Evolutionary conservation across 2,329 filamentous ascomycete genomes (phyloP), one percentile per base, ranked within the genome.

Genomic region (Paraphoma chrysanthemicola): DNA sequence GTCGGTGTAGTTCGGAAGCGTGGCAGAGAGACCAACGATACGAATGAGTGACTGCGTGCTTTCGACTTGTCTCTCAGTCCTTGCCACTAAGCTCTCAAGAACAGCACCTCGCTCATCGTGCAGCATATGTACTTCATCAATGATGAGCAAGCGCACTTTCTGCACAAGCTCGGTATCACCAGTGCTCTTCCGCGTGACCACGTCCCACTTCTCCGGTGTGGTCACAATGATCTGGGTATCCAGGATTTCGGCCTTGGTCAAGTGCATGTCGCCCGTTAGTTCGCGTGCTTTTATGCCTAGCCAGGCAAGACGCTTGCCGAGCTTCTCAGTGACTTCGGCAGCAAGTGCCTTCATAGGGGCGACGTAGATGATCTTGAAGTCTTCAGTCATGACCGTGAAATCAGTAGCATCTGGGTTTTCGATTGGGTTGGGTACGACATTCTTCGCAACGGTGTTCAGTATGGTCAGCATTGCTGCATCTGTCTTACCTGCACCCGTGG

Each of bases 51-150:
- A 97, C 76, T 99, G 95, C 0, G 95, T 99, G 75, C 93, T 97
- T 78, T 99, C 96, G 0, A 99, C 96, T 71, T 99, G 95, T 61
- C 95, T 85, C 79, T 98, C 90, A 0, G 96, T 99, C 68, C 95
- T 87, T 10, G 95, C 95, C 14, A 99, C 96, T 18, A 99, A 83
- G 6, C 94, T 97, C 74, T 99, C 95, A 29, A 99, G 85, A 0
- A 99, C 96, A 11, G 96, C 93, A 71, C 95, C 95, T 74, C 95
- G 88, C 77, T 98, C 95, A 74, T 99, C 95, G 70, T 99, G 96
- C 68, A 99, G 88, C 96, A 99, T 99, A 73, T 99, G 95, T 1
- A 99, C 95, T 79, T 99, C 95, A 76, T 99, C 95, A 60, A 99
- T 98, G 69, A 99, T 98, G 57, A 99, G 85, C 1, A 99, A 83